phyloP scores from a whole-genome alignment of 192 early-diverging fungal genomes.

The Linnemannia elongata region DNA sequence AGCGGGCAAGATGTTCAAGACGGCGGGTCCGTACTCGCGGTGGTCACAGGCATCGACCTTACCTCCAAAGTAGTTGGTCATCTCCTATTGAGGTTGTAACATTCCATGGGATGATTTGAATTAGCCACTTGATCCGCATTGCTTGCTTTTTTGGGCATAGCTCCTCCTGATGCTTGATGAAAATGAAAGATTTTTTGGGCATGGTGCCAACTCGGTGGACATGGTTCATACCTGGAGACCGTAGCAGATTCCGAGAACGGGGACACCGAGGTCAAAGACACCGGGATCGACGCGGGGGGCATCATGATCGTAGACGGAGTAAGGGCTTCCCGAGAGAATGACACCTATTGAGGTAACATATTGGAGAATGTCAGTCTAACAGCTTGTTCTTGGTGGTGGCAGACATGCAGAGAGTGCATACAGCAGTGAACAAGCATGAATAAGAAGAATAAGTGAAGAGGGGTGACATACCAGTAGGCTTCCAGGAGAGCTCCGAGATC shows the following conservation, averaged over 20 bases:
- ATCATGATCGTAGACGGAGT: slow-evolving; percentile 96
- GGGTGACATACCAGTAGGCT: slow-evolving; percentile 83
- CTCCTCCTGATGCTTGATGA: neutral
- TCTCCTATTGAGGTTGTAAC: slow-evolving; percentile 68
- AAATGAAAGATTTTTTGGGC: neutral
- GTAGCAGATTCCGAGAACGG: slow-evolving; percentile 98
- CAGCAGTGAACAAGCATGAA: neutral
- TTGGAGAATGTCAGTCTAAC: neutral
- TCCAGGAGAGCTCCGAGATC: slow-evolving; percentile 93
- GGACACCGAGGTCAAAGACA: slow-evolving; percentile 90
- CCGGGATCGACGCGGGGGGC: slow-evolving; percentile 95
- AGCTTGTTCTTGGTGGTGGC: no score
- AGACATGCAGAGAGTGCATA: neutral
- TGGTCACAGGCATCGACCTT: slow-evolving; percentile 89
- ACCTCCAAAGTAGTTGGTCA: slow-evolving; percentile 90
- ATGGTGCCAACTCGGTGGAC: neutral
- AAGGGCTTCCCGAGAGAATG: slow-evolving; percentile 96
- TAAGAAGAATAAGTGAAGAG: neutral
- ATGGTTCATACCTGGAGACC: slow-evolving; percentile 83
- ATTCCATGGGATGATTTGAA: neutral
- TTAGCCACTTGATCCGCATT: slow-evolving; percentile 1
- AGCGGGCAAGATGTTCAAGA: slow-evolving; percentile 70
- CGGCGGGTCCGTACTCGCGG: slow-evolving; percentile 96
- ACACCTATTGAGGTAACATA: slow-evolving; percentile 66
- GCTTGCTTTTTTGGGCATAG: slow-evolving; percentile 2